A percentile compares a stretch with the other conserved stretches of the same genome.
phyloP scores from a whole-genome alignment of 2,329 filamentous ascomycete genomes.

The Cladosporium phlei region DNA sequence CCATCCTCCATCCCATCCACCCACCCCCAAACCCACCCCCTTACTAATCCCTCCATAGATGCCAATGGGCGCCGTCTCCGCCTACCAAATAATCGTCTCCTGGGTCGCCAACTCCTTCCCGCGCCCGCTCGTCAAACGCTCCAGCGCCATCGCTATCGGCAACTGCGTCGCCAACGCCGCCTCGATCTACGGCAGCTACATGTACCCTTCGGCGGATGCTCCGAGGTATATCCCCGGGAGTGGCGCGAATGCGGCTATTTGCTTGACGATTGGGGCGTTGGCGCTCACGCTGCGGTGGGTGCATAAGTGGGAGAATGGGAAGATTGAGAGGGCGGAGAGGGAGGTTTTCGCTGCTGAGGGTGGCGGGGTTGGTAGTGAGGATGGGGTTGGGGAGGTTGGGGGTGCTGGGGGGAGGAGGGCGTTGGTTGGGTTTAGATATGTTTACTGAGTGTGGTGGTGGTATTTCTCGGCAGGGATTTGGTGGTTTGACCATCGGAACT shows the following conservation, averaged over 20 bases:
- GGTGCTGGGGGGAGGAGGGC: slow-evolving; percentile 63
- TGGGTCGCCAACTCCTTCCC: slow-evolving; percentile 26
- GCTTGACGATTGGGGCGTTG: slow-evolving; percentile 32
- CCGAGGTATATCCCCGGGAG: slow-evolving; percentile 38
- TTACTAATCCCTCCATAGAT: not conserved
- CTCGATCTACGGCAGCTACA: slow-evolving; percentile 32
- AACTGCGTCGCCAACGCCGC: slow-evolving; percentile 33
- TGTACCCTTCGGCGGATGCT: slow-evolving; percentile 31
- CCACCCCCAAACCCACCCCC: not conserved
- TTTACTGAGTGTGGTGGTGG: not conserved
- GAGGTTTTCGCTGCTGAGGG: slow-evolving; percentile 15
- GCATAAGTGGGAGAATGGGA: slow-evolving; percentile 34
- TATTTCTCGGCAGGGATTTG: too few species aligned
- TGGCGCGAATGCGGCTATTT: slow-evolving; percentile 34
- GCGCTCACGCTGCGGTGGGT: slow-evolving; percentile 32
- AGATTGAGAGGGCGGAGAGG: slow-evolving; percentile 24
- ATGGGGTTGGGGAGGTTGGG: slow-evolving; percentile 30
- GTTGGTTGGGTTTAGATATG: slow-evolving; percentile 39
- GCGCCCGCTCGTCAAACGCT: slow-evolving; percentile 32
- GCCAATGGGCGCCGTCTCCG: slow-evolving; percentile 23
- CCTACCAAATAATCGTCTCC: slow-evolving; percentile 30
- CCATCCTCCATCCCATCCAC: too few species aligned
- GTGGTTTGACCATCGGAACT: too few species aligned
- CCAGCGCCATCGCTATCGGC: slow-evolving; percentile 28
- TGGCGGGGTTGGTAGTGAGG: too few species aligned